Evolutionary conservation across 2,329 filamentous ascomycete species (phyloP).

Genomic region (Diplodia sapinea): DNA sequence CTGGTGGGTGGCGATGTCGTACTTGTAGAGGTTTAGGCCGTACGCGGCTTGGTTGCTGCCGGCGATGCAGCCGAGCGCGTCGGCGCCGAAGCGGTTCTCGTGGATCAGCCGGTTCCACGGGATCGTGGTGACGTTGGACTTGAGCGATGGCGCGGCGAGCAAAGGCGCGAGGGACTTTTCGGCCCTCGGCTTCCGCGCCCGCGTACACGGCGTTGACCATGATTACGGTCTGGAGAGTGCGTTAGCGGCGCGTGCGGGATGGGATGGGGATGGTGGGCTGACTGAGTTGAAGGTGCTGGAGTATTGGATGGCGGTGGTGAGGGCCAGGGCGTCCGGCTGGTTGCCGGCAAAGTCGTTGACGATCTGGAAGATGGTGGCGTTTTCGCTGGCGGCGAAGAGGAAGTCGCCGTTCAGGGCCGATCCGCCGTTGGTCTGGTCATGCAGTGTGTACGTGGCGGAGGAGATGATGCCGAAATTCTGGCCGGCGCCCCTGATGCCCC

Average conservation of each 20-base stretch:
- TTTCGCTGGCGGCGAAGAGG: constrained; percentile 9
- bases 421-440: constrained; percentile 10
- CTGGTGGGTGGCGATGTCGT: not conserved
- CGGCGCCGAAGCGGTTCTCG: not conserved
- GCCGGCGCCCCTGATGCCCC: constrained; percentile 48
- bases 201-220: constrained; percentile 7
- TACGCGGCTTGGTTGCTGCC: not conserved
- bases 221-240: not conserved
- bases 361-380: not conserved
- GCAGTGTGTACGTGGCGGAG: not conserved
- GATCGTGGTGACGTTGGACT: not conserved
- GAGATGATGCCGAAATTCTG: constrained; percentile 46
- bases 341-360: not conserved
- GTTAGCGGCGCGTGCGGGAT: not conserved
- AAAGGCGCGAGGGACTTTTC: not conserved
- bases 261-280: not conserved
- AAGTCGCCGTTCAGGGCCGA: constrained; percentile 32
- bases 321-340: not conserved
- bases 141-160: not conserved
- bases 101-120: not conserved
- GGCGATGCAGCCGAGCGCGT: not conserved
- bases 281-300: not conserved
- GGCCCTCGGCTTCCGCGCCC: not conserved
- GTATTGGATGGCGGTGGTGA: not conserved
- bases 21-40: not conserved